phyloP scores from a whole-genome alignment of 176 grass and related monocot genomes.

The Musa troglodytarum region DNA sequence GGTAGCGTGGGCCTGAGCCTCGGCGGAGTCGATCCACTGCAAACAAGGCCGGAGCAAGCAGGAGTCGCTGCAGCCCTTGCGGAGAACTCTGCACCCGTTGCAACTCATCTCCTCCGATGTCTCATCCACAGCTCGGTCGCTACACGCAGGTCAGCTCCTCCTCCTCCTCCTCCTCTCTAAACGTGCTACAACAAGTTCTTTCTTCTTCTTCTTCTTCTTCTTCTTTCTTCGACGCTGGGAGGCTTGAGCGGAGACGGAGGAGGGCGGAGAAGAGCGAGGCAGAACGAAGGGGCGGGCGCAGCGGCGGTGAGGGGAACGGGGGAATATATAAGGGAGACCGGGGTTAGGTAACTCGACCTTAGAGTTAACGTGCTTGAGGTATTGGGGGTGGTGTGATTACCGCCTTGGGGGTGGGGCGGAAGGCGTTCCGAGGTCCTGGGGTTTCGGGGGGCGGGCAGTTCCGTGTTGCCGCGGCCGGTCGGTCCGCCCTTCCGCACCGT shows the following conservation, averaged over 20 bases:
- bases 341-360: constrained; percentile 13
- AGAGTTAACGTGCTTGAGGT: constrained; percentile 9
- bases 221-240: background rate
- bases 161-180: too few relatives aligned
- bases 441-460: constrained; percentile 32
- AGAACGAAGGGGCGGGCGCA: background rate
- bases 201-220: background rate
- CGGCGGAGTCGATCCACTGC: constrained; percentile 59
- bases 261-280: background rate
- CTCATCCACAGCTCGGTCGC: constrained; percentile 22
- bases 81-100: constrained; percentile 86
- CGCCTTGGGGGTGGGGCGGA: background rate
- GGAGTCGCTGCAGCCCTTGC: constrained; percentile 76
- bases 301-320: constrained; percentile 2
- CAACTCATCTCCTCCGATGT: constrained; percentile 57
- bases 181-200: too few relatives aligned
- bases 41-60: constrained; percentile 83
- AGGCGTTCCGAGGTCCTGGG: constrained; percentile 57
- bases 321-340: constrained; percentile 35
- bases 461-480: constrained; percentile 86
- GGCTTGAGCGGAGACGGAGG: background rate
- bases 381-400: constrained; percentile 1
- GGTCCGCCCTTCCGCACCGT: background rate
- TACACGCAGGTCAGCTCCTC: background rate
- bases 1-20: constrained; percentile 83